Evolutionary conservation across 1,284 basidiomycete genomes (phyloP), one percentile per base, ranked within the genome.

Genomic region (Trichosporon sp.): DNA sequence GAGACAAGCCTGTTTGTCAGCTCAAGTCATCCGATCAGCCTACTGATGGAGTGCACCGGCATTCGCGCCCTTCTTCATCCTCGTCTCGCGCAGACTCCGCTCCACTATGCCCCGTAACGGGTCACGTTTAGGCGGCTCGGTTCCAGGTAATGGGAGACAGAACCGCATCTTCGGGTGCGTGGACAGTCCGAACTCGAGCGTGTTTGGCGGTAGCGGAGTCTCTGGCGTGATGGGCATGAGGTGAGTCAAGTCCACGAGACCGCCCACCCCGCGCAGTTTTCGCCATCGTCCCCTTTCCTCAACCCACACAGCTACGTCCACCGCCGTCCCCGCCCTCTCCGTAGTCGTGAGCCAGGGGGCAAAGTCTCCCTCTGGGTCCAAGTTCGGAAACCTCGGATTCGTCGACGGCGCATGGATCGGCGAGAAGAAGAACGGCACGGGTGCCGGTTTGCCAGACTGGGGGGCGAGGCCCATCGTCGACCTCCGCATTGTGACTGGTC

Each of bases 1-100:
- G 85, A 87, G 40, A 86, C 86, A 29, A 92, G 81, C 73, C 91
- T 92, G 61, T 7, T n/a, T 14, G 59, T 70, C 60, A 70, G 63
- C 52, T 31, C 21, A 3, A 6, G 2, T 0, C 1, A n/a, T 10
- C 23, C 3, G 0, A 10, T 0, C 4, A 1, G 69, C 77, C 58
- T 46, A 80, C 78, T 78, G 75, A 60, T 78, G 75, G 6, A 81
- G 60, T 1, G 69, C 73, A 8, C 77, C 77, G 2, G 80, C 65
- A 0, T 72, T 74, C 8, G 72, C 66, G 10, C 79, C 78, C 54
- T 75, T 73, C 68, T 78, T 76, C 80, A 80, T 80, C 34, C 74
- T 69, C 8, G 78, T 80, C 61, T 81, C 80, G 29, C 78, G 64
- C 68, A 79, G 58, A 52, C 76, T 79, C 11, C 76, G 67, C 64